Percentiles rank a stretch among this genome's conserved stretches.
phyloP scores from a whole-genome alignment of 1,139 yeast species.

The Suhomyces choctaworum region DNA sequence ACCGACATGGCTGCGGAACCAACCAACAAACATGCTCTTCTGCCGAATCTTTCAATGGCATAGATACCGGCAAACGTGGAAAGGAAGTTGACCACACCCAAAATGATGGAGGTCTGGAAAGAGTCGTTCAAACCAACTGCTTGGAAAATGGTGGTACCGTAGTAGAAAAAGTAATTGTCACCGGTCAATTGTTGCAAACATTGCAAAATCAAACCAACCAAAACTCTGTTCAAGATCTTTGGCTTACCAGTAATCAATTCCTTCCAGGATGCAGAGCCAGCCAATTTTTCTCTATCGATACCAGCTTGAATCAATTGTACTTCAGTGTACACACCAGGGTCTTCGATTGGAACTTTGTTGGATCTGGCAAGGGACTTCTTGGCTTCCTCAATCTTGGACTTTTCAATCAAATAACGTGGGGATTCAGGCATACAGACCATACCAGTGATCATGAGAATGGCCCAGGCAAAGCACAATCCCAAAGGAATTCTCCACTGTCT shows the following conservation, averaged over 20 bases:
- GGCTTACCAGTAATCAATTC: constrained; percentile 69
- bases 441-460: constrained; percentile 24
- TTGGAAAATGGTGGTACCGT: constrained; percentile 73
- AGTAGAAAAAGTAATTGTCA: constrained; percentile 79
- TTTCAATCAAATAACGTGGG: constrained; percentile 26
- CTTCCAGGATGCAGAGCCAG: constrained; percentile 69
- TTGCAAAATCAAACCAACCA: constrained; percentile 66
- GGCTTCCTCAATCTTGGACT: constrained; percentile 36
- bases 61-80: constrained; percentile 70
- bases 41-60: constrained; percentile 68
- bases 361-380: constrained; percentile 49
- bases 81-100: constrained; percentile 77
- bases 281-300: constrained; percentile 60
- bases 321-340: constrained; percentile 58
- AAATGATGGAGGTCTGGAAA: constrained; percentile 71
- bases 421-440: constrained; percentile 29
- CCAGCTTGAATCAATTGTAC: constrained; percentile 62
- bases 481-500: constrained; percentile 23
- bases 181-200: constrained; percentile 78
- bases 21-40: constrained; percentile 62
- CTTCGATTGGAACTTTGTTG: constrained; percentile 36
- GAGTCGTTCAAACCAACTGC: constrained; percentile 76
- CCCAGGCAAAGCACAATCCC: constrained; percentile 28
- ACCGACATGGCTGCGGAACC: constrained; percentile 64
- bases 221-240: constrained; percentile 61